Conservation (phyloP, 2,329 filamentous ascomycete species). For the Pseudocercospora crystallina region DNA sequence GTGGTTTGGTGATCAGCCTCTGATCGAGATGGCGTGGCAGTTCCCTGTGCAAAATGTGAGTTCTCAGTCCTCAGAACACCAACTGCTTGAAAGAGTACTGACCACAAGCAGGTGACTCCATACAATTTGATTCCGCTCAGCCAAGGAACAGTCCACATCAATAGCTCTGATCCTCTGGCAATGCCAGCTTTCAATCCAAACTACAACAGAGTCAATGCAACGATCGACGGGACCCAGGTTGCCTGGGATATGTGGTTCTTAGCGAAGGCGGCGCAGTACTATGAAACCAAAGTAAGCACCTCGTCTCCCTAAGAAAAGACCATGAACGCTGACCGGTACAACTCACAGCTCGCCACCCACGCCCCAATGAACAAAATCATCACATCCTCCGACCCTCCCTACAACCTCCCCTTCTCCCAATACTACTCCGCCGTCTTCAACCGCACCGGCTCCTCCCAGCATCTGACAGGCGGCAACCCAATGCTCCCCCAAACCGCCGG, state of each 20-base stretch:
- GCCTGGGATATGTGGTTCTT: conserved; percentile 3
- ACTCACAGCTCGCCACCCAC: background rate
- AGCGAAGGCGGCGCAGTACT: conserved; percentile 3
- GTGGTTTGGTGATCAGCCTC: conserved; percentile 11
- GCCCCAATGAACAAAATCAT: background rate
- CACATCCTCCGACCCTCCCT: background rate
- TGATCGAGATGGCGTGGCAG: conserved; percentile 19
- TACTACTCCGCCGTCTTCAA: conserved; percentile 1
- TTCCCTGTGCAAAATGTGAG: conserved; percentile 14
- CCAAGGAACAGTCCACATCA: conserved; percentile 12
- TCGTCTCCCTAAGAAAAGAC: background rate
- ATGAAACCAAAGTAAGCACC: background rate
- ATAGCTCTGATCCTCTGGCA: conserved; percentile 1
- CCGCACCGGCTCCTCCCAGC: conserved; percentile 1
- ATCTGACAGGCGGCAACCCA: conserved; percentile 2
- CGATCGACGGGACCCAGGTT: background rate
- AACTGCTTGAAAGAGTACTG: background rate
- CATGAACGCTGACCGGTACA: background rate
- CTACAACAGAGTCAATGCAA: conserved; percentile 4
- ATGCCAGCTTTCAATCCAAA: conserved; percentile 1
- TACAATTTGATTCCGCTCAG: conserved; percentile 12
- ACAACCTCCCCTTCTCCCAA: background rate
- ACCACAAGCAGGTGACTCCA: background rate
- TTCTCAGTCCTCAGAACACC: background rate
- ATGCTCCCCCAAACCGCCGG: conserved; percentile 8